Evolutionary conservation across 805 yeast genomes (phyloP).

Genomic region (Phaffomyces thermotolerans): DNA sequence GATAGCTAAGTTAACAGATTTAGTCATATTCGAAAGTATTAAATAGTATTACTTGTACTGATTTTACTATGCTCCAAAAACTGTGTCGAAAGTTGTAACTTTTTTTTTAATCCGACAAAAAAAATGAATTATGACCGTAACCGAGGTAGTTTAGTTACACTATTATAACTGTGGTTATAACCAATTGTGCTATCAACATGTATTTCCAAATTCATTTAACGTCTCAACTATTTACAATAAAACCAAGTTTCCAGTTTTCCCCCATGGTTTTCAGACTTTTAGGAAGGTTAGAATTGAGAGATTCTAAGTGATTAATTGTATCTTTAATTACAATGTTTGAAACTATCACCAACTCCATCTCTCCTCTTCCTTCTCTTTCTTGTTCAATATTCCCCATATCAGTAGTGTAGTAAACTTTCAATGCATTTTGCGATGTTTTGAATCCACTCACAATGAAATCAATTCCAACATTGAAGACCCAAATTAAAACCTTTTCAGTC

Average conservation of each 20-base stretch:
- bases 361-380: constrained; percentile 27
- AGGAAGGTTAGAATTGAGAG: constrained; percentile 31
- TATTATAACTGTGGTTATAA: too few species aligned
- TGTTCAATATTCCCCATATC: constrained; percentile 23
- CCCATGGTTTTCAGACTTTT: constrained; percentile 12
- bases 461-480: constrained; percentile 46
- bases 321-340: constrained; percentile 27
- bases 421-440: constrained; percentile 20
- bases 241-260: constrained; percentile 16
- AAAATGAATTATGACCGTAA: too few species aligned
- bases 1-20: constrained; percentile 59
- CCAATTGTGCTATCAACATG: too few species aligned
- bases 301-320: constrained; percentile 24
- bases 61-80: too few species aligned
- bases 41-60: too few species aligned
- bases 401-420: constrained; percentile 40
- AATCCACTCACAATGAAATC: constrained; percentile 12
- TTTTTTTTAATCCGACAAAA: too few species aligned
- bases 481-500: constrained; percentile 24
- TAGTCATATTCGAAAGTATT: constrained; percentile 30
- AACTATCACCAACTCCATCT: constrained; percentile 32
- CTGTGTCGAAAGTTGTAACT: too few species aligned
- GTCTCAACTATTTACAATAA: background rate
- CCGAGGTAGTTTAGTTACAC: too few species aligned
- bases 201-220: too few species aligned